A percentile compares a stretch with the other conserved stretches of the same genome.
phyloP scores from a whole-genome alignment of 139 green algal genomes.

The Chlorella sp. region DNA sequence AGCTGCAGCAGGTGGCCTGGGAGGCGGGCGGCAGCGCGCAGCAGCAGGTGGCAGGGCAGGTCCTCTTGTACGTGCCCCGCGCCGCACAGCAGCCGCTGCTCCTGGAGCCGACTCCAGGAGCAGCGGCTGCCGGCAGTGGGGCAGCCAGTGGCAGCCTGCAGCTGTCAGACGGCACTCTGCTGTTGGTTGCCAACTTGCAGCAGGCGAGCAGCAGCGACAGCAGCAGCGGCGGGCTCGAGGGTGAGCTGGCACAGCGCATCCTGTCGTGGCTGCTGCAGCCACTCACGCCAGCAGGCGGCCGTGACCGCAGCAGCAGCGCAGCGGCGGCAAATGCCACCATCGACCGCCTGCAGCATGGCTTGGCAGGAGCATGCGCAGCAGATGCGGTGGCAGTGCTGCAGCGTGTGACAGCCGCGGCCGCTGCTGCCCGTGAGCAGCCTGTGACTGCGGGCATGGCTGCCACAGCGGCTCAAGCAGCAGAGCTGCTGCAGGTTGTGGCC shows the following conservation, averaged over 20 bases:
- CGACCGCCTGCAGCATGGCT: not conserved
- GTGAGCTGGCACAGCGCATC: not conserved
- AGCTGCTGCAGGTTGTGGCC: not conserved
- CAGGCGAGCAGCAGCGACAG: not conserved
- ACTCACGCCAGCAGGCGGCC: not conserved
- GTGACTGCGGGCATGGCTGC: not conserved
- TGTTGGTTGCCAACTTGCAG: not conserved
- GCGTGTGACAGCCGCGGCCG: not conserved
- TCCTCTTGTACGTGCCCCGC: not conserved
- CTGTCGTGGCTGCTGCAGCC: constrained; percentile 18
- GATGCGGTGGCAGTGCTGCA: not conserved
- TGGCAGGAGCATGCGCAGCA: not conserved
- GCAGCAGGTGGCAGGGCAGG: not conserved
- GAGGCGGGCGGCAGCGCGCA: not conserved
- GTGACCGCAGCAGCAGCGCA: not conserved
- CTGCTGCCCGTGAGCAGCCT: not conserved
- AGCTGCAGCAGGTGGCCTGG: constrained; percentile 1
- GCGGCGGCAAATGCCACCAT: not conserved
- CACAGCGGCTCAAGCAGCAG: not conserved
- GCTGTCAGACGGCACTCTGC: not conserved
- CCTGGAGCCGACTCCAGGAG: not conserved
- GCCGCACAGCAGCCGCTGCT: not conserved
- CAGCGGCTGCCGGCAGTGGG: not conserved
- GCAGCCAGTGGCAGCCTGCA: not conserved
- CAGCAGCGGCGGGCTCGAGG: not conserved